Base-by-base conservation (phyloP, 768 basidiomycete genomes). In the Phaffia tasmanica region DNA sequence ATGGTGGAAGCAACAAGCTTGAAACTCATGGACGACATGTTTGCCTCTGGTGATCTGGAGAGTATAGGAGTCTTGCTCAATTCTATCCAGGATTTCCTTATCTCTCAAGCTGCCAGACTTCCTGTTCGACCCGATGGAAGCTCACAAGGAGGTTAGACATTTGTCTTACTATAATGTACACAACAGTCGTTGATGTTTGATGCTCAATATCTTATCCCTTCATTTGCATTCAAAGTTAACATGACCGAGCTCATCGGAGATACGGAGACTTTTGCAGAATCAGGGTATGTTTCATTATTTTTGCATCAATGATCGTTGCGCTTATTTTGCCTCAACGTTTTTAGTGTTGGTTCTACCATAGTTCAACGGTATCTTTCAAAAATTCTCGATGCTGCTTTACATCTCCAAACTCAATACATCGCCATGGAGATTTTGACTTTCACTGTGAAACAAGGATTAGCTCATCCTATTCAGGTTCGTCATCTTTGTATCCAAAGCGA, bases 171-270 rank as follows among this genome's bases (percentile, higher is more conserved):
- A 54, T 18, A n/a, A 32, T 15, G 18, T 25, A 49, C 9, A 30
- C 21, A 30, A 30, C 54, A 61, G n/a, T 5, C 11, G 46, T 1
- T n/a, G 8, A 3, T 29, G 27, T 8, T 7, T 67, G 7, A 16
- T 0, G 35, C 3, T 14, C 27, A 6, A 18, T 16, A 21, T 11
- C 42, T 42, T 25, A 18, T 47, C 48, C 11, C 23, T 15, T 21
- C 5, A 14, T n/a, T 8, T 2, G 27, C 25, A 25, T 57, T 16
- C 21, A 27, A 70, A 29, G 84, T 97, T 61, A 84, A 93, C 72
- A 92, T 99, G 85, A 86, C 87, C 0, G 90, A 95, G 72, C 80
- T 99, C 11, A 87, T 98, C 3, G 95, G 95, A 0, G 93, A 94
- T 72, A 91, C 91, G 0, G 87, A 91, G 72, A 90, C 87, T 0